Conservation (phyloP, 352 stramenopile species). For the Globisporangium solare region DNA sequence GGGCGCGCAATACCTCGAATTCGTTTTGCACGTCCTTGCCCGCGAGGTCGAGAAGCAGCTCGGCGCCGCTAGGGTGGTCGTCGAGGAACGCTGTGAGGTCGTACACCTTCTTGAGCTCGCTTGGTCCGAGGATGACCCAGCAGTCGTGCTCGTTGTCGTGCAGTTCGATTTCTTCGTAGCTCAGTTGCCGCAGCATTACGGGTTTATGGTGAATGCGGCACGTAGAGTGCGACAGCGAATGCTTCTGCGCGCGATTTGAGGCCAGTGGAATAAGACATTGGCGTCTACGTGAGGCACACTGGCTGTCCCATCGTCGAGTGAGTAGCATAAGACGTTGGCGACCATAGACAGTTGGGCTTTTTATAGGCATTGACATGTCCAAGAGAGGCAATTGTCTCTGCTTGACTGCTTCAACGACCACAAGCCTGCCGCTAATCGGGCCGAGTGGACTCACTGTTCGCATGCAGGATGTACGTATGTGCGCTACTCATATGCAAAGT, state of each 20-base stretch:
- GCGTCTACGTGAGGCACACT: neutral
- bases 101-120: constrained; percentile 84
- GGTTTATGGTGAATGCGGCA: neutral
- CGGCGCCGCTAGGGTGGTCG: constrained; percentile 91
- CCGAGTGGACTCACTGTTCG: neutral
- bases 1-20: constrained; percentile 36
- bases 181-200: constrained; percentile 46
- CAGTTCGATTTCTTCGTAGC: constrained; percentile 81
- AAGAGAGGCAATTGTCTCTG: no score
- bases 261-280: no score
- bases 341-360: neutral
- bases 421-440: no score
- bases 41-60: constrained; percentile 89
- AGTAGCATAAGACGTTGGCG: neutral
- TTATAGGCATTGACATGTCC: neutral
- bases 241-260: no score
- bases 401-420: no score
- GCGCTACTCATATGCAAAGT: neutral
- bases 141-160: constrained; percentile 36
- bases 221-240: neutral
- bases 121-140: constrained; percentile 39
- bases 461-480: no score
- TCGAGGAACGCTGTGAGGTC: constrained; percentile 94
- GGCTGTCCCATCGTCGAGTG: neutral
- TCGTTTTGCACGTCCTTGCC: constrained; percentile 78